phyloP scores from a whole-genome alignment of 148 eudicot genomes.

The Heliosperma pusillum region DNA sequence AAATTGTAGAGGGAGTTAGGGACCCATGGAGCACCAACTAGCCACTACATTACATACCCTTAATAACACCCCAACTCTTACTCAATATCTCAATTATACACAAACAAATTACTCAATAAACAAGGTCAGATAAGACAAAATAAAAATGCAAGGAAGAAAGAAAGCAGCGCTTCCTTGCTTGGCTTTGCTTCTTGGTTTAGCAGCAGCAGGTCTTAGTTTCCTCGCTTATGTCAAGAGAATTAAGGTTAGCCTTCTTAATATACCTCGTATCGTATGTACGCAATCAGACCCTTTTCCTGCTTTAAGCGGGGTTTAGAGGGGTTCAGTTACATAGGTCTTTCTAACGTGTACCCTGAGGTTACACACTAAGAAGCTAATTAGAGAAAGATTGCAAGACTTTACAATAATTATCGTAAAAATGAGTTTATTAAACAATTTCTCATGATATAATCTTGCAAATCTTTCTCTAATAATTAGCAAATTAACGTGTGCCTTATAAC shows the following conservation, averaged over 20 bases:
- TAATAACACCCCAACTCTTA: neutral
- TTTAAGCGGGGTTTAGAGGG: no score
- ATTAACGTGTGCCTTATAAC: no score
- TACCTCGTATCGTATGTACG: neutral
- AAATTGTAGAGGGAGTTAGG: neutral
- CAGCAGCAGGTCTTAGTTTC: slow-evolving; percentile 17
- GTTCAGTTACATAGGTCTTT: no score
- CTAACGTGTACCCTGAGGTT: no score
- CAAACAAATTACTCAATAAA: neutral
- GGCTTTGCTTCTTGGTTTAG: slow-evolving; percentile 7
- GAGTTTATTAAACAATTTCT: no score
- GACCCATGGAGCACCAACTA: neutral
- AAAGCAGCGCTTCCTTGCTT: neutral
- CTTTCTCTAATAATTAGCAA: no score
- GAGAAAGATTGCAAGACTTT: no score
- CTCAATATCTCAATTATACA: neutral
- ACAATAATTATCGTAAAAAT: no score
- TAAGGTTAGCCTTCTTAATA: slow-evolving; percentile 12
- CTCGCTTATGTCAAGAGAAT: slow-evolving; percentile 15
- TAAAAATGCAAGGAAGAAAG: slow-evolving; percentile 1
- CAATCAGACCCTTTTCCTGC: neutral
- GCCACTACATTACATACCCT: neutral
- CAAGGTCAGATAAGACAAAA: neutral
- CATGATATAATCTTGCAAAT: no score
- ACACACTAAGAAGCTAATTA: no score